These are phyloP conservation scores for Galerina marginata DNA, from an alignment of 768 basidiomycete genomes.

Conservation along the genomic window DNA sequence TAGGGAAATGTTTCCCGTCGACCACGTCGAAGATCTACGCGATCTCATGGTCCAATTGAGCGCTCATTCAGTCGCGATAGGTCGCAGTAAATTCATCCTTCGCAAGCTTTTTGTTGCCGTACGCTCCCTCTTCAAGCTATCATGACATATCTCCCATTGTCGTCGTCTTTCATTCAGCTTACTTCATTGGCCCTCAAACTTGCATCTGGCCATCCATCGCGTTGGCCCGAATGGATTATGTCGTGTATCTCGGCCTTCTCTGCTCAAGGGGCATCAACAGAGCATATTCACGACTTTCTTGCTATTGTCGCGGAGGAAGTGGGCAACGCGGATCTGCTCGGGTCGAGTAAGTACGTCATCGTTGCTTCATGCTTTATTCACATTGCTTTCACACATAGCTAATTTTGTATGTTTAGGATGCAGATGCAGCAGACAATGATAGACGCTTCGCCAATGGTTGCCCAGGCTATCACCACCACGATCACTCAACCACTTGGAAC, in stretches of 20 bases:
- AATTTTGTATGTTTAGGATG: constrained; percentile 43
- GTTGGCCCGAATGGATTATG: constrained; percentile 81
- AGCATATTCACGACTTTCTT: constrained; percentile 74
- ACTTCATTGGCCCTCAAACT: constrained; percentile 76
- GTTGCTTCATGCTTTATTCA: background rate
- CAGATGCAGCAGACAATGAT: constrained; percentile 69
- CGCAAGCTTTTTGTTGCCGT: constrained; percentile 91
- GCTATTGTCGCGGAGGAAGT: constrained; percentile 88
- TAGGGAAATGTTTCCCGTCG: constrained; percentile 78
- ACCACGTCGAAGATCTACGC: constrained; percentile 61
- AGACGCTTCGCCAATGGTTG: constrained; percentile 73
- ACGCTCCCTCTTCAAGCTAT: constrained; percentile 32
- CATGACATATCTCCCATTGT: constrained; percentile 7
- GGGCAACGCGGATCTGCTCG: constrained; percentile 73
- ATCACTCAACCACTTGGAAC: constrained; percentile 46
- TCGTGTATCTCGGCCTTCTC: constrained; percentile 68
- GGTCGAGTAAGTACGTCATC: constrained; percentile 68
- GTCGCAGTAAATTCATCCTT: constrained; percentile 72
- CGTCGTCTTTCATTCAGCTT: constrained; percentile 43
- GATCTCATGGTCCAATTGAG: constrained; percentile 75
- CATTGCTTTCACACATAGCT: background rate
- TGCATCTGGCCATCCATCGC: constrained; percentile 58
- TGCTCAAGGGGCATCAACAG: constrained; percentile 58
- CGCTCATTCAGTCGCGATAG: constrained; percentile 61
- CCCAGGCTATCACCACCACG: constrained; percentile 66